Percentiles rank a stretch among this genome's conserved stretches.
Evolutionary conservation across 2,329 filamentous ascomycete species (phyloP).

Genomic region (Rhynchosporium agropyri): DNA sequence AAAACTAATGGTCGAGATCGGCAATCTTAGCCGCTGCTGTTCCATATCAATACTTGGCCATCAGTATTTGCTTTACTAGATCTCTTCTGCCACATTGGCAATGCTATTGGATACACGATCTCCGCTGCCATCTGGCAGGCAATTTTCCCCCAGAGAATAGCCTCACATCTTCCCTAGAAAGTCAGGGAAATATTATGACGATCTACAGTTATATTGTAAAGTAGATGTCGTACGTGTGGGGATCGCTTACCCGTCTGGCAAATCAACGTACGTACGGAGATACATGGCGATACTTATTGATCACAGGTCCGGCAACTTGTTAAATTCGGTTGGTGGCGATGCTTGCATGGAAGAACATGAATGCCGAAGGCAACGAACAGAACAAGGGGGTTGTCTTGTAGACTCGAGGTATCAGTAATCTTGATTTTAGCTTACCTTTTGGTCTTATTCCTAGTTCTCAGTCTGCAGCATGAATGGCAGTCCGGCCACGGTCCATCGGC

Average conservation of each 20-base stretch:
- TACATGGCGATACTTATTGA: slow-evolving; percentile 50
- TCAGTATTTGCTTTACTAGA: slow-evolving; percentile 47
- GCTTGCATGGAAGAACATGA: slow-evolving; percentile 49
- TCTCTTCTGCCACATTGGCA: slow-evolving; percentile 61
- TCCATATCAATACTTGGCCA: slow-evolving; percentile 58
- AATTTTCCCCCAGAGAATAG: slow-evolving; percentile 47
- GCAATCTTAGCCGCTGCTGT: slow-evolving; percentile 50
- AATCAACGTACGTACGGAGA: slow-evolving; percentile 64
- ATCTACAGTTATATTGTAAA: slow-evolving; percentile 56
- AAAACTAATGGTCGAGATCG: slow-evolving; percentile 59
- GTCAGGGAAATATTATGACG: slow-evolving; percentile 11
- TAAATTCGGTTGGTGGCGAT: slow-evolving; percentile 42
- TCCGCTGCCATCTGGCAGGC: slow-evolving; percentile 66
- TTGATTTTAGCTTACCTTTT: too few relatives aligned
- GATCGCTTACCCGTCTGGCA: slow-evolving; percentile 52
- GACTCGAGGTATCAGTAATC: too few relatives aligned
- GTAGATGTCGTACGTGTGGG: slow-evolving; percentile 56
- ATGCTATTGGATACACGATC: slow-evolving; percentile 60
- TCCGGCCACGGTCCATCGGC: too few relatives aligned
- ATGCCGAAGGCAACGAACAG: slow-evolving; percentile 42
- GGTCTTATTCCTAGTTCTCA: too few relatives aligned
- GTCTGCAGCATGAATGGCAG: too few relatives aligned
- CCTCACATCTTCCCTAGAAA: slow-evolving; percentile 42
- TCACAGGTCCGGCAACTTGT: slow-evolving; percentile 46
- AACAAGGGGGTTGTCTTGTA: slow-evolving; percentile 17